Percentiles rank a stretch among this genome's conserved stretches.
phyloP scores from a whole-genome alignment of 202 grass and related monocot species.

The Zoysia matrella region DNA sequence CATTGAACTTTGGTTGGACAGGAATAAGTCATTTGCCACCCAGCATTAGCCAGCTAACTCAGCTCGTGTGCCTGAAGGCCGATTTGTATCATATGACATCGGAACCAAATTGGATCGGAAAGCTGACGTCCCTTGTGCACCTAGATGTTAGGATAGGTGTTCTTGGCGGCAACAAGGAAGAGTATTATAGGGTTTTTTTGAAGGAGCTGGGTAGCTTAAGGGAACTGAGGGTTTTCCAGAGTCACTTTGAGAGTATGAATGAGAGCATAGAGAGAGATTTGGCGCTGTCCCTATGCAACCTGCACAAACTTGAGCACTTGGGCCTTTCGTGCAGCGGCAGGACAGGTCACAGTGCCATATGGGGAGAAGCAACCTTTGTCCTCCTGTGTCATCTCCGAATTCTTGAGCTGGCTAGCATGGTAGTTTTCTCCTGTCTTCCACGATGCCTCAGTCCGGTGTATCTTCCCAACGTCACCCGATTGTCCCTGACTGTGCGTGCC shows the following conservation, averaged over 20 bases:
- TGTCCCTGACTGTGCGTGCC: rapidly evolving
- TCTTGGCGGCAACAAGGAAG: rapidly evolving
- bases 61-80: no score
- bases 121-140: no score
- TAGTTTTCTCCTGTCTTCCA: not conserved
- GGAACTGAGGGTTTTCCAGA: not conserved
- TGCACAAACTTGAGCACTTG: not conserved
- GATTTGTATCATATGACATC: no score
- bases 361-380: not conserved
- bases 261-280: not conserved
- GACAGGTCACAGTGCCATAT: not conserved
- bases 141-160: no score
- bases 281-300: not conserved
- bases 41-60: no score
- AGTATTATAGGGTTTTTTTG: not conserved
- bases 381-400: not conserved
- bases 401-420: rapidly evolving
- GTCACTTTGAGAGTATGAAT: rapidly evolving
- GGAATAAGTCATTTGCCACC: no score
- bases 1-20: no score
- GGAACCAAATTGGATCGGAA: no score
- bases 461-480: not conserved
- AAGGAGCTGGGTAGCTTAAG: not conserved
- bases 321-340: no score
- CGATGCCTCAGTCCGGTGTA: not conserved